These are phyloP conservation scores for Chrysoporthe puriensis DNA, from an alignment of 2,329 filamentous ascomycete genomes.

Conservation along the genomic window DNA sequence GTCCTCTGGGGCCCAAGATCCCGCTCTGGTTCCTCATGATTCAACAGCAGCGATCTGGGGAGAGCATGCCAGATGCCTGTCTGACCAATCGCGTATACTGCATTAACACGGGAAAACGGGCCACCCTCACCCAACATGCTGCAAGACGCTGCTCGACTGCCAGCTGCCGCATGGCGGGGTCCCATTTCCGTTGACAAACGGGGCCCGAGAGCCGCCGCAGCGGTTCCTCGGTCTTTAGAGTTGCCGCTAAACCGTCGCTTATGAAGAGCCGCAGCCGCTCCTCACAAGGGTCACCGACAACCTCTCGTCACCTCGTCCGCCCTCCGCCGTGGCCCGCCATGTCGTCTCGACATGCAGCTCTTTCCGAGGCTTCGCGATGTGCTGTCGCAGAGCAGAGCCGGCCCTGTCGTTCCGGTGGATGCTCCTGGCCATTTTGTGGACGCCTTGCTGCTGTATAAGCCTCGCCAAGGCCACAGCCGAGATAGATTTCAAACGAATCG, in stretches of 20 bases:
- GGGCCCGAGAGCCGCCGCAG: slow-evolving; percentile 24
- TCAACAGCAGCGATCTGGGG: slow-evolving; percentile 27
- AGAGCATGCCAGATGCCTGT: neutral
- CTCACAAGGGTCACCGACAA: slow-evolving; percentile 13
- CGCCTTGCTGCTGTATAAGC: neutral
- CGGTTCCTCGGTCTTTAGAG: slow-evolving; percentile 15
- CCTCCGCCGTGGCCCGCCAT: neutral
- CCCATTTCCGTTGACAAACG: slow-evolving; percentile 19
- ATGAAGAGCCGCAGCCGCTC: slow-evolving; percentile 17
- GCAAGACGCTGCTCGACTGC: neutral
- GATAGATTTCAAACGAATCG: slow-evolving; percentile 10
- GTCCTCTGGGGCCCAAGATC: slow-evolving; percentile 9
- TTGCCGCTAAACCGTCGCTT: slow-evolving; percentile 15
- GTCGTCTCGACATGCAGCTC: neutral
- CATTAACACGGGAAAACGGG: slow-evolving; percentile 28
- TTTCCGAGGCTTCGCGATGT: neutral
- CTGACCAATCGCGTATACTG: slow-evolving; percentile 21
- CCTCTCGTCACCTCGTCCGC: slow-evolving; percentile 11
- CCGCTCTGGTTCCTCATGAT: slow-evolving; percentile 19
- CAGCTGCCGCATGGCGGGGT: slow-evolving; percentile 10
- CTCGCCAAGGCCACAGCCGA: neutral
- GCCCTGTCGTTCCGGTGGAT: neutral
- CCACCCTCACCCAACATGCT: neutral
- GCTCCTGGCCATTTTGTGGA: neutral
- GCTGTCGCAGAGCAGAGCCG: neutral